Evolutionary conservation across 306 rosid species (phyloP).

Genomic region (Begonia masoniana): DNA sequence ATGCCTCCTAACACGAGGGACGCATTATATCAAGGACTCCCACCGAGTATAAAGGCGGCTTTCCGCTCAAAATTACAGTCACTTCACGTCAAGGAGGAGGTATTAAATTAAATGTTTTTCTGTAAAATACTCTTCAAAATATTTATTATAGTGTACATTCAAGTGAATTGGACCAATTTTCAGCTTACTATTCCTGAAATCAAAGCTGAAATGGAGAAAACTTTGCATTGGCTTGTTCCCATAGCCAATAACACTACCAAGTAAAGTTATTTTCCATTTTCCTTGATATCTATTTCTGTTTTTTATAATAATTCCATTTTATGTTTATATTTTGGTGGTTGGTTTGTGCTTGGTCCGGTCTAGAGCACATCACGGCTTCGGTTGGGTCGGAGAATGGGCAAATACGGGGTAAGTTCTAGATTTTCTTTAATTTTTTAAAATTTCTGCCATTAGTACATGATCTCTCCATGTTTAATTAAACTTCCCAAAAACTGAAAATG

Average conservation of each 20-base stretch:
- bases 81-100: slow-evolving; percentile 94
- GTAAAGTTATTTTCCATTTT: slow-evolving; percentile 30
- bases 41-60: slow-evolving; percentile 76
- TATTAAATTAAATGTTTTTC: slow-evolving; percentile 6
- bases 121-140: neutral
- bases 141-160: neutral
- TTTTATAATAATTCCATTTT: slow-evolving; percentile 9
- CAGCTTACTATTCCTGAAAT: slow-evolving; percentile 86
- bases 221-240: slow-evolving; percentile 90
- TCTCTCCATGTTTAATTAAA: neutral
- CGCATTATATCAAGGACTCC: slow-evolving; percentile 89
- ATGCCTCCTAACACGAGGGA: slow-evolving; percentile 94
- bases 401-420: slow-evolving; percentile 71
- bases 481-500: slow-evolving; percentile 6
- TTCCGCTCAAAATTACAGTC: slow-evolving; percentile 63
- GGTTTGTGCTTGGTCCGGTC: neutral
- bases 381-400: slow-evolving; percentile 99
- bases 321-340: slow-evolving; percentile 5
- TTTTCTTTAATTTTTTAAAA: neutral
- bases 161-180: slow-evolving; percentile 10
- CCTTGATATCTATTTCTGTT: slow-evolving; percentile 1
- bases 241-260: slow-evolving; percentile 83
- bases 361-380: slow-evolving; percentile 98
- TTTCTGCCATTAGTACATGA: neutral
- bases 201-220: slow-evolving; percentile 95